A percentile compares a stretch with the other conserved stretches of the same genome.
Conservation (phyloP, 441 rosid genomes). For the Biscutella auriculata region DNA sequence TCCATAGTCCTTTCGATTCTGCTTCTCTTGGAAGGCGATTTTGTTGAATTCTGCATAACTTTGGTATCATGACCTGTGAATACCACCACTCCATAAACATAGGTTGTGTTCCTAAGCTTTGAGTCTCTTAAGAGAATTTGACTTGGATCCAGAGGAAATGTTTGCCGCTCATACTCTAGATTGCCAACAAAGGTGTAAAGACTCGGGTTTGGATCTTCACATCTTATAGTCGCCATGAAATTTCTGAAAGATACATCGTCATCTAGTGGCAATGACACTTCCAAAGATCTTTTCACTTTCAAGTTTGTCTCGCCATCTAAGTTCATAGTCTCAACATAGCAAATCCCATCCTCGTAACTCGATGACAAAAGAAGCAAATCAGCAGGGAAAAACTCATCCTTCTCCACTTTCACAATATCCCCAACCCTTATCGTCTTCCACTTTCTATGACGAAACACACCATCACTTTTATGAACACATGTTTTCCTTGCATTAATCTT, state of each 20-base stretch:
- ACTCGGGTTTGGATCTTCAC: conserved; percentile 91
- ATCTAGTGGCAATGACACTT: conserved; percentile 54
- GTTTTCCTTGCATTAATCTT: conserved; percentile 71
- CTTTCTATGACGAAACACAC: conserved; percentile 44
- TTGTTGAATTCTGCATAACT: conserved; percentile 90
- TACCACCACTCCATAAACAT: conserved; percentile 69
- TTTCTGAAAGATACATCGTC: conserved; percentile 56
- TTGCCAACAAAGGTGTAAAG: conserved; percentile 86
- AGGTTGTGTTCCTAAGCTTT: conserved; percentile 81
- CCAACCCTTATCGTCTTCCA: conserved; percentile 85
- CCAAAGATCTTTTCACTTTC: conserved; percentile 81
- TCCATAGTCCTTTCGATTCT: conserved; percentile 87
- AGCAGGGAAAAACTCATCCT: conserved; percentile 83
- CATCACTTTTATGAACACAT: conserved; percentile 49
- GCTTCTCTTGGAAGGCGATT: conserved; percentile 87
- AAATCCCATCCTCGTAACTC: conserved; percentile 85
- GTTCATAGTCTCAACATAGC: conserved; percentile 97
- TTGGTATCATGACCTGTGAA: conserved; percentile 93
- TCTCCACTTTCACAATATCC: conserved; percentile 76
- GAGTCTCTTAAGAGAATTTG: conserved; percentile 97
- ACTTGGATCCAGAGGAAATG: conserved; percentile 70
- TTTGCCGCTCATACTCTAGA: conserved; percentile 56
- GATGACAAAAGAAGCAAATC: conserved; percentile 81
- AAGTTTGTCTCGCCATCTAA: conserved; percentile 95
- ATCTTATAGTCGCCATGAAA: conserved; percentile 50